Conservation (phyloP, 257 asterid genomes). For the Solanum stenotomum region DNA sequence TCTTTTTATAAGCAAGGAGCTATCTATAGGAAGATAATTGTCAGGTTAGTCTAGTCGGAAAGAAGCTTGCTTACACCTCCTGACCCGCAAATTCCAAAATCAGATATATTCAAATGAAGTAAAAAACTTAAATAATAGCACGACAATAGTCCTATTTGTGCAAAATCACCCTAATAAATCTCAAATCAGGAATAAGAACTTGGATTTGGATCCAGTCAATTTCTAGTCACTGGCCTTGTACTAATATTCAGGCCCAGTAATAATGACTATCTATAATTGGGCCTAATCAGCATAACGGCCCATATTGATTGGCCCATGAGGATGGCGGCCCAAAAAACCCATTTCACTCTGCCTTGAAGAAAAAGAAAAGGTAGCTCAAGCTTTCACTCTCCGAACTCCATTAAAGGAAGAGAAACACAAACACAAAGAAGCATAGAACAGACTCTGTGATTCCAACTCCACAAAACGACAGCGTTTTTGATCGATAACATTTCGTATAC, state of each 20-base stretch:
- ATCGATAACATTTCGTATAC: neutral
- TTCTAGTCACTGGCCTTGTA: neutral
- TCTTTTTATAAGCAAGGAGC: neutral
- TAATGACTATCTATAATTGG: neutral
- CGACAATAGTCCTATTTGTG: neutral
- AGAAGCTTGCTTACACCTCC: neutral
- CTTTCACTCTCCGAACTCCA: neutral
- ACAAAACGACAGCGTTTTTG: neutral
- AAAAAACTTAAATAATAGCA: neutral
- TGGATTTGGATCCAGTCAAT: neutral
- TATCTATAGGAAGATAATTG: neutral
- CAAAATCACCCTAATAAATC: neutral
- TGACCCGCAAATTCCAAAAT: neutral
- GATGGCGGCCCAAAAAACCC: neutral
- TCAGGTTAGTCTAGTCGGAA: neutral
- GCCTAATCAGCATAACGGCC: neutral
- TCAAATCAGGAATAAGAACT: neutral
- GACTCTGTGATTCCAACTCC: neutral
- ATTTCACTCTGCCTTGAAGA: conserved; percentile 40
- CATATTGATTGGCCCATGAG: neutral
- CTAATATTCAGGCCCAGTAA: neutral
- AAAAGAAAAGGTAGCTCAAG: conserved; percentile 27
- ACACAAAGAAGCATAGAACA: neutral
- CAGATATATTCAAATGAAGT: neutral
- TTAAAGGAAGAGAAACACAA: neutral